Evolutionary conservation across 1,139 yeast genomes (phyloP), one percentile per base, ranked within the genome.

Genomic region (Suhomyces terraborum): DNA sequence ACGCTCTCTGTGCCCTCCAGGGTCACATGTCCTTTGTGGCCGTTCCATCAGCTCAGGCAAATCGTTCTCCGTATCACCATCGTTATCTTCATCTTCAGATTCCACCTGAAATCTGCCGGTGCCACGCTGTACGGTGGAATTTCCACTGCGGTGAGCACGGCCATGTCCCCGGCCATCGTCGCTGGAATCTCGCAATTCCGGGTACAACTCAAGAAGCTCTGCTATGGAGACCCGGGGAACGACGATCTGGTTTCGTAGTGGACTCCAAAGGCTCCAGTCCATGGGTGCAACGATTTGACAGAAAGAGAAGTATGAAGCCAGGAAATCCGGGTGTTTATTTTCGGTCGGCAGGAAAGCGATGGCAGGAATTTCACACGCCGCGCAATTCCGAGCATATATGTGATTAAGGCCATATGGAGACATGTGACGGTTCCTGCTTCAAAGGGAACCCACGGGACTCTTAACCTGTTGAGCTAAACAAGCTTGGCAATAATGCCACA

Each of bases 261-360:
- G 29, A 24, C 16, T 16, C 35, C 25, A 23, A 6, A 24, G 29
- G 28, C 16, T 16, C 35, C 25, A 23, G 4, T 29, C 35, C 38
- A 29, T 38, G 41, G 41, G 38, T 37, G 41, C 44, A 38, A 41
- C 32, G 26, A n/a, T n/a, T n/a, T n/a, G n/a, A n/a, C n/a, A 17
- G 18, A 3, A 29, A 16, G 4, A 35, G 24, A 10, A 17, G 28
- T 16, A 16, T 21, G 20, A 5, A 16, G n/a, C 20, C 17, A 9
- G 24, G 20, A n/a, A 16, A 14, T 16, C 23, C 36, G 29, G 29
- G 20, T 18, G 24, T 32, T 24, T 17, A 32, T 4, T 17, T 32
- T 32, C 36, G 36, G 36, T 24, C 28, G 19, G 10, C 17, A 18
- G n/a, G 17, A 17, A 17, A 23, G 36, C 23, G 17, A 18, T n/a